Evolutionary conservation across 2,329 filamentous ascomycete species (phyloP).

Genomic region (Pestalotiopsis sp.): DNA sequence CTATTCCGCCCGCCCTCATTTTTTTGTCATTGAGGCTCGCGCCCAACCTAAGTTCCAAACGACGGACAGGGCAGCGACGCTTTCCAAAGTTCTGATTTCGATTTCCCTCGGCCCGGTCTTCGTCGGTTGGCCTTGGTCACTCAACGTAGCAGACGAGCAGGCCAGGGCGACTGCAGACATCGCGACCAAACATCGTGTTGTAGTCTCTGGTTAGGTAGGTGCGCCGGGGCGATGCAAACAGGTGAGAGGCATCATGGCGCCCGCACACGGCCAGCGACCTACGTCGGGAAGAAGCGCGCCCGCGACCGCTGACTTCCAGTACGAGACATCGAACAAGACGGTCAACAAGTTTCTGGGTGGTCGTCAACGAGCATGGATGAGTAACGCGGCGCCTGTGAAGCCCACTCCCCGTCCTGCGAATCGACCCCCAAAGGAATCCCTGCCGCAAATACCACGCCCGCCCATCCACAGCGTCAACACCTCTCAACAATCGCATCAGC

Average conservation of each 20-base stretch:
- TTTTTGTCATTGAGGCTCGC: neutral
- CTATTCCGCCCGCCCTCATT: neutral
- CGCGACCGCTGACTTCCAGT: conserved; percentile 24
- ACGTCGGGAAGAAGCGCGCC: conserved; percentile 14
- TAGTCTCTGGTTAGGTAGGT: neutral
- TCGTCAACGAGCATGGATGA: conserved; percentile 37
- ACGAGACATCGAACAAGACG: conserved; percentile 45
- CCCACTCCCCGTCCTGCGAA: conserved; percentile 31
- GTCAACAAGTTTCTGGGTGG: conserved; percentile 41
- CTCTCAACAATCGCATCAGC: conserved; percentile 13
- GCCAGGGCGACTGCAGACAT: neutral
- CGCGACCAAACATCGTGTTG: neutral
- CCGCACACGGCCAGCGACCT: conserved; percentile 10
- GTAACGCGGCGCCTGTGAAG: conserved; percentile 30
- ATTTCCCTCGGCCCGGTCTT: neutral
- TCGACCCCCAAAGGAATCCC: conserved; percentile 14
- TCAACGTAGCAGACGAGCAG: neutral
- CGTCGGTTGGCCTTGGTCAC: neutral
- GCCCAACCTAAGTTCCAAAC: neutral
- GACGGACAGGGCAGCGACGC: neutral
- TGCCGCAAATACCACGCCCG: neutral
- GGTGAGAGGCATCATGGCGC: conserved; percentile 16
- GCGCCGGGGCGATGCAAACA: conserved; percentile 13
- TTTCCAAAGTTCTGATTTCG: neutral
- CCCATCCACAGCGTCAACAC: conserved; percentile 8